phyloP scores from a whole-genome alignment of 2,329 filamentous ascomycete species.

The Graphilbum ipis-grandicollis region DNA sequence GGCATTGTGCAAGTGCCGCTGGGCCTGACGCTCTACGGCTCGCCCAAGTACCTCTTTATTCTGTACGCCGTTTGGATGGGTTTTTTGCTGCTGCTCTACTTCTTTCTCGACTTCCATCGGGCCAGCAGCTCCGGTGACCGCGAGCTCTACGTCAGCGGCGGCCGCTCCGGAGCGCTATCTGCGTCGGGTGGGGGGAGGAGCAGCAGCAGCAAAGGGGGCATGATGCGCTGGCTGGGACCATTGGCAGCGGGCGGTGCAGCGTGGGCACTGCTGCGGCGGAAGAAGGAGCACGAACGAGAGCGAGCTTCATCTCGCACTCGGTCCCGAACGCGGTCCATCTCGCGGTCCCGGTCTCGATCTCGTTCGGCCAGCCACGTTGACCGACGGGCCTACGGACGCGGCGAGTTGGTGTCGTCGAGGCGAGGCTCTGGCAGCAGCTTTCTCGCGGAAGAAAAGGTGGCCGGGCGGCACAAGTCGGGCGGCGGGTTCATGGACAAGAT shows the following conservation, averaged over 20 bases:
- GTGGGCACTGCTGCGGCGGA: conserved; percentile 26
- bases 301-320: conserved; percentile 10
- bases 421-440: conserved; percentile 33
- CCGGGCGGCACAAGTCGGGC: conserved; percentile 22
- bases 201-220: conserved; percentile 16
- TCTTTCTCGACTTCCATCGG: conserved; percentile 58
- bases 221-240: conserved; percentile 30
- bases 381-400: conserved; percentile 15
- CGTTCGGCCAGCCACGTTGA: conserved; percentile 16
- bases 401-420: conserved; percentile 35
- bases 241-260: conserved; percentile 33
- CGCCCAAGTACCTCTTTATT: conserved; percentile 69
- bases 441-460: conserved; percentile 47
- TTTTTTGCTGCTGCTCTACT: conserved; percentile 57
- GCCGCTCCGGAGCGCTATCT: conserved; percentile 30
- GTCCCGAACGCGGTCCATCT: too few relatives aligned
- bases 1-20: conserved; percentile 78
- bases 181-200: conserved; percentile 10
- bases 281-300: conserved; percentile 19
- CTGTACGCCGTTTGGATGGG: conserved; percentile 67
- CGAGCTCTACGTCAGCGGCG: conserved; percentile 38
- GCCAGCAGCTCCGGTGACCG: conserved; percentile 25
- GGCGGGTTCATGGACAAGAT: conserved; percentile 45
- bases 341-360: conserved; percentile 9
- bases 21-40: conserved; percentile 82